Evolutionary conservation across 352 stramenopile species (phyloP).

Genomic region (Phytophthora citricola): DNA sequence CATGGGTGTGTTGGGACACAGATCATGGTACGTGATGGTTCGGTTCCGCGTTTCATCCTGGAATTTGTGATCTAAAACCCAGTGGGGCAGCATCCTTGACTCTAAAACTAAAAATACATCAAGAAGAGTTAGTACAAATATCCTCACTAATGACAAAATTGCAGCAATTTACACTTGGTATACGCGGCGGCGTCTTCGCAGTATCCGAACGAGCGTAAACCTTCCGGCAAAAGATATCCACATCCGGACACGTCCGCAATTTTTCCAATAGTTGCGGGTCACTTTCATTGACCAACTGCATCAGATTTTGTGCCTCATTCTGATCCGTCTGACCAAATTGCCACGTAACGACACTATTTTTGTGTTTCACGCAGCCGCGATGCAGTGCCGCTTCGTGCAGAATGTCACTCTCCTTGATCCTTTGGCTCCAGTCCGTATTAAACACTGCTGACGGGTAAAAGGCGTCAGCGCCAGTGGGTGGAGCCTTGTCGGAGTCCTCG

Average conservation of each 20-base stretch:
- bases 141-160: neutral
- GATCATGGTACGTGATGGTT: slow-evolving; percentile 53
- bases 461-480: slow-evolving; percentile 9
- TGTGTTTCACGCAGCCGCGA: slow-evolving; percentile 44
- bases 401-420: slow-evolving; percentile 41
- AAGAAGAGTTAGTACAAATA: slow-evolving; percentile 1
- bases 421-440: slow-evolving; percentile 37
- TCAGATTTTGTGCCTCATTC: slow-evolving; percentile 13
- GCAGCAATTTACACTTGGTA: slow-evolving; percentile 50
- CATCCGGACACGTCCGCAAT: slow-evolving; percentile 54
- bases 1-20: slow-evolving; percentile 57
- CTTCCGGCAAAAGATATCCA: slow-evolving; percentile 71
- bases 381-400: slow-evolving; percentile 54
- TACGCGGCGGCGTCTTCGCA: slow-evolving; percentile 77
- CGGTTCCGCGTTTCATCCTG: slow-evolving; percentile 25
- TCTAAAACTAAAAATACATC: slow-evolving; percentile 37
- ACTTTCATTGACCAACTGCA: slow-evolving; percentile 40
- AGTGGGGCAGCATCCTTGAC: slow-evolving; percentile 50
- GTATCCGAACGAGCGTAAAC: slow-evolving; percentile 63
- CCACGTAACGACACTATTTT: slow-evolving; percentile 46
- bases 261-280: slow-evolving; percentile 52
- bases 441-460: slow-evolving; percentile 44
- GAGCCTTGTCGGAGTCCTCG: slow-evolving; percentile 30
- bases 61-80: slow-evolving; percentile 45
- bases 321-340: slow-evolving; percentile 22